These are phyloP conservation scores for Corchorus olitorius DNA, from an alignment of 345 rosid genomes.

Conservation along the genomic window DNA sequence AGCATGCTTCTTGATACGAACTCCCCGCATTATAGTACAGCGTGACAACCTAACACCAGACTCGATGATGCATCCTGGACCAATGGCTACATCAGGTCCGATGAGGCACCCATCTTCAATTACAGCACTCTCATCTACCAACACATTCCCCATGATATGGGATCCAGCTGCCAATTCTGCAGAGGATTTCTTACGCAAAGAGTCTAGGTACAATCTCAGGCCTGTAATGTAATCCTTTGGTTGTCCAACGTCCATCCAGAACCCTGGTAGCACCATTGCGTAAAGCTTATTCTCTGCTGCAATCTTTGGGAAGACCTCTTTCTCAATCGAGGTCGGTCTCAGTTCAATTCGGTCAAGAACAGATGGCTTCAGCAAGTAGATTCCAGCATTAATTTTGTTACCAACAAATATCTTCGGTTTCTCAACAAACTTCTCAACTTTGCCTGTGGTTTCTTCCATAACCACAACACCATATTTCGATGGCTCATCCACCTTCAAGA, in stretches of 20 bases:
- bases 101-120: slow-evolving; percentile 76
- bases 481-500: slow-evolving; percentile 72
- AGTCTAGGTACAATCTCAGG: slow-evolving; percentile 71
- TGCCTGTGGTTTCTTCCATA: slow-evolving; percentile 67
- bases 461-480: slow-evolving; percentile 85
- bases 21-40: slow-evolving; percentile 77
- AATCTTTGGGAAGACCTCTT: slow-evolving; percentile 78
- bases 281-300: slow-evolving; percentile 65
- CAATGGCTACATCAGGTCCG: slow-evolving; percentile 83
- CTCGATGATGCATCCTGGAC: slow-evolving; percentile 73
- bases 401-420: slow-evolving; percentile 79
- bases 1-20: slow-evolving; percentile 71
- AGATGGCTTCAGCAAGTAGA: slow-evolving; percentile 72
- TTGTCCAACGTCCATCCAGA: slow-evolving; percentile 94
- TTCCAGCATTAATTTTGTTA: slow-evolving; percentile 86
- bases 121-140: slow-evolving; percentile 68
- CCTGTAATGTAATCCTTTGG: slow-evolving; percentile 78
- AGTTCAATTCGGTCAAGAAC: slow-evolving; percentile 69
- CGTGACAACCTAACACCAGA: slow-evolving; percentile 75
- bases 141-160: slow-evolving; percentile 61
- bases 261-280: slow-evolving; percentile 80
- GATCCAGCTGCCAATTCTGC: slow-evolving; percentile 50
- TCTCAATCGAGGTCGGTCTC: slow-evolving; percentile 82
- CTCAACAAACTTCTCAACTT: slow-evolving; percentile 71
- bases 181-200: slow-evolving; percentile 48